Conservation (phyloP, 2,329 filamentous ascomycete genomes). For the Trichoderma guizhouense region DNA sequence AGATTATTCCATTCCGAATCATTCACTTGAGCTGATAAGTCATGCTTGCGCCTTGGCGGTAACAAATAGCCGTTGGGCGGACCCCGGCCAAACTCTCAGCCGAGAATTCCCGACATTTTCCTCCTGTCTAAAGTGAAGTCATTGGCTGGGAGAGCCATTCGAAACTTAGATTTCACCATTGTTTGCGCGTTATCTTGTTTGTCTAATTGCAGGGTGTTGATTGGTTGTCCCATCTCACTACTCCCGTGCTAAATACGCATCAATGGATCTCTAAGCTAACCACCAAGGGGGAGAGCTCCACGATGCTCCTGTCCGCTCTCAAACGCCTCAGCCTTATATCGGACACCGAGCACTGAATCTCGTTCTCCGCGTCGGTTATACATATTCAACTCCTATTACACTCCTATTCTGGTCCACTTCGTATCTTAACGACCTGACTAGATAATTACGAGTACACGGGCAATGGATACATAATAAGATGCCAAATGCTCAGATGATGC, state of each 20-base stretch:
- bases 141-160: background rate
- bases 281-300: background rate
- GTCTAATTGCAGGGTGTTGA: background rate
- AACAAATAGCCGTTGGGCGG: conserved; percentile 2
- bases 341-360: background rate
- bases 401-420: background rate
- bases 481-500: background rate
- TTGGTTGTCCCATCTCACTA: background rate
- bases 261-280: background rate
- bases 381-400: no score
- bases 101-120: conserved; percentile 6
- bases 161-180: background rate
- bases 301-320: background rate
- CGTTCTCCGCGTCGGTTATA: background rate
- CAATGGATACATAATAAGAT: background rate
- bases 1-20: background rate
- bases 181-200: background rate
- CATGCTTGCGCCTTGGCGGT: background rate
- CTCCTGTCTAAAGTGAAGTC: background rate
- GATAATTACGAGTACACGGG: background rate
- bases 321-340: background rate
- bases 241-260: background rate
- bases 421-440: background rate
- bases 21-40: background rate
- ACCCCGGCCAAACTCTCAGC: background rate